Conservation (phyloP, 495 filamentous ascomycete species). For the Penicillium tannophilum region DNA sequence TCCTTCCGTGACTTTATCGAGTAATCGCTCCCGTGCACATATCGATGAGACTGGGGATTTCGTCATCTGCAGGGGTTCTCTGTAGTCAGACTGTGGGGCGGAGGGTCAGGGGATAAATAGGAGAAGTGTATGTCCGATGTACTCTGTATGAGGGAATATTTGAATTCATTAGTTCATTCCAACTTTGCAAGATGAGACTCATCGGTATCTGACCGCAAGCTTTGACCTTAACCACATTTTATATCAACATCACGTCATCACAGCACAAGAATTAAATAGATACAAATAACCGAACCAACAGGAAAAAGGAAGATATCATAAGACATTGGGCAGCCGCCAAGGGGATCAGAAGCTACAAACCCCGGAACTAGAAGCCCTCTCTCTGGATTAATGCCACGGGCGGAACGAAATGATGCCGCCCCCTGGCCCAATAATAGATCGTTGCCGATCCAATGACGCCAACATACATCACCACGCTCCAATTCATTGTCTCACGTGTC, state of each 20-base stretch:
- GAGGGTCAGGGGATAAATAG: neutral
- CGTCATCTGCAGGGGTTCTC: neutral
- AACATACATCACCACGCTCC: constrained; percentile 50
- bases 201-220: neutral
- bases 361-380: constrained; percentile 11
- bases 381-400: constrained; percentile 49
- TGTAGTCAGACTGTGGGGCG: neutral
- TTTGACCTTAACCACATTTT: neutral
- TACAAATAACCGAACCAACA: neutral
- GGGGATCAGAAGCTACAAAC: too few relatives aligned
- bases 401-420: constrained; percentile 45
- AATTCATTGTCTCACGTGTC: constrained; percentile 48
- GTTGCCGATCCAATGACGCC: constrained; percentile 48
- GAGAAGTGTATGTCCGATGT: neutral
- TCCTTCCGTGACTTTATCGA: neutral
- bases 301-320: neutral
- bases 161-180: neutral
- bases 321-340: too few relatives aligned
- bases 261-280: constrained; percentile 5
- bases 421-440: constrained; percentile 45
- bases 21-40: neutral
- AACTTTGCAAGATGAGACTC: neutral
- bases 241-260: constrained; percentile 17
- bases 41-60: neutral
- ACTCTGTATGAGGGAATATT: neutral